phyloP scores from a whole-genome alignment of 2,329 filamentous ascomycete species.

The Pseudonectria buxi region DNA sequence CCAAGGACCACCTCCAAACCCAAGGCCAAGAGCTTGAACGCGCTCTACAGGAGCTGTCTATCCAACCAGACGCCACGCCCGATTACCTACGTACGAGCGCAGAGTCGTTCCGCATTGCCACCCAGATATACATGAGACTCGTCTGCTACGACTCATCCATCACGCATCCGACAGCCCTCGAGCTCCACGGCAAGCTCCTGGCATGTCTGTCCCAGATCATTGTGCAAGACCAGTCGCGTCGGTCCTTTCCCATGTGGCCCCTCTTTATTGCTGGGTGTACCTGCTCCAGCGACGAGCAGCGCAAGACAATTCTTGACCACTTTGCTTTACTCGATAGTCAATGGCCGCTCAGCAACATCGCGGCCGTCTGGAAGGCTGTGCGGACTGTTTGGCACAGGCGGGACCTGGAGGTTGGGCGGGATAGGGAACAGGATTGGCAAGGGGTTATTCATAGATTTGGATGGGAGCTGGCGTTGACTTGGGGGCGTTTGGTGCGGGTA shows the following conservation, averaged over 20 bases:
- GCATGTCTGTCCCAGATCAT: slow-evolving; percentile 14
- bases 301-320: slow-evolving; percentile 13
- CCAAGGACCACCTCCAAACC: slow-evolving; percentile 5
- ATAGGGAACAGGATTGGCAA: slow-evolving; percentile 15
- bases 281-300: slow-evolving; percentile 16
- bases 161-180: slow-evolving; percentile 8
- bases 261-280: slow-evolving; percentile 18
- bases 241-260: slow-evolving; percentile 20
- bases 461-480: slow-evolving; percentile 15
- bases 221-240: slow-evolving; percentile 11
- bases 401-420: slow-evolving; percentile 7
- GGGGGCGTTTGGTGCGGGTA: no score
- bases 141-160: slow-evolving; percentile 16
- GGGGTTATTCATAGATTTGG: slow-evolving; percentile 19
- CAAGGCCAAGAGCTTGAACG: slow-evolving; percentile 11
- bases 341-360: slow-evolving; percentile 20
- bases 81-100: slow-evolving; percentile 15
- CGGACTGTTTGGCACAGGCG: slow-evolving; percentile 16
- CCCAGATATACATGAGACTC: slow-evolving; percentile 17
- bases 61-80: background rate
- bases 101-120: slow-evolving; percentile 15
- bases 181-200: slow-evolving; percentile 10
- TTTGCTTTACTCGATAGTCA: slow-evolving; percentile 15
- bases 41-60: slow-evolving; percentile 2
- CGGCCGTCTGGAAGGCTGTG: slow-evolving; percentile 16